Evolutionary conservation across 441 rosid genomes (phyloP), one percentile per base, ranked within the genome.

Genomic region (Populus hybrid): DNA sequence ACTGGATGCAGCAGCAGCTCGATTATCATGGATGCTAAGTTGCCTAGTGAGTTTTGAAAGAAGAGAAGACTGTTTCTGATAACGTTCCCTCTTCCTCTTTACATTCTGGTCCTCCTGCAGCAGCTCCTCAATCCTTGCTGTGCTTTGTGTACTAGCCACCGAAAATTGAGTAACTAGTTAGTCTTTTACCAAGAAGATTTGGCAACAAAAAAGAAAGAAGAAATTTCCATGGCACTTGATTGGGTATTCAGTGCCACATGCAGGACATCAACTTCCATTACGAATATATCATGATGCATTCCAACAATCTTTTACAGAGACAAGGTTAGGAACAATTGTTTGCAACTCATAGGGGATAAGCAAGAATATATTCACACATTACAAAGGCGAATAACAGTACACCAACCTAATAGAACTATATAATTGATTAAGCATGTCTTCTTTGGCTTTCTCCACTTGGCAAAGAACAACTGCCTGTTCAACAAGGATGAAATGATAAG

Each of bases 401-500:
- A 80, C 84, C 30, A 78, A 97, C 99, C 99, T 97, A 63, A 97
- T 82, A 20, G 95, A 90, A 84, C 97, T 92, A 85, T 97, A 97
- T 68, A 97, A 86, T 81, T 95, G 99, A 84, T 92, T 97, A 67
- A 97, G 91, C 99, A 97, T 95, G 81, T 97, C 99, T 90, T 97
- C 99, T 86, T 89, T 95, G 46, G 99, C 90, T 87, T 95, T 97
- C 86, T 97, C 99, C 73, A 97, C 99, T 91, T 97, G 99, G 88
- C 99, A 97, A 82, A 97, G 98, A 84, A 97, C 99, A 67, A 97
- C 92, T 18, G 99, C 99, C 99, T 97, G 97, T 85, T 83, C 67
- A 70, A 80, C 77, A 84, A 83, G 36, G 74, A 80, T 63, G 69
- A 74, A 77, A 64, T 73, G 73, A 70, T 76, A 69, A 66, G 16